Conservation (phyloP, 345 rosid species). For the Turritis glabra region DNA sequence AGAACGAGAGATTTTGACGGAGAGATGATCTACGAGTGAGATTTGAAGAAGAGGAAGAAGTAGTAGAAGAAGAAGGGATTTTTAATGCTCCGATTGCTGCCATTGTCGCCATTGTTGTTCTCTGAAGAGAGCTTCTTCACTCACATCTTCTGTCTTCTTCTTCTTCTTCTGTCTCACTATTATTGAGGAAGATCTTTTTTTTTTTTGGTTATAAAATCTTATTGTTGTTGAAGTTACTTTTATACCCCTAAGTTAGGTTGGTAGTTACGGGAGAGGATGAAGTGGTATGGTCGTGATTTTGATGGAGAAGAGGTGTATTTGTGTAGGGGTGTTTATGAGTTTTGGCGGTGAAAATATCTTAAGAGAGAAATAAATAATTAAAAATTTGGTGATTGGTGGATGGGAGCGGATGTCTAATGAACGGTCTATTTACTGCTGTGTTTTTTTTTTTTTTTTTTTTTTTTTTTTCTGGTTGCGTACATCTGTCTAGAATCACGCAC, state of each 20-base stretch:
- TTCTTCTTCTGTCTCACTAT: constrained; percentile 16
- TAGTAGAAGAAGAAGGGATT: constrained; percentile 35
- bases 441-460: background rate
- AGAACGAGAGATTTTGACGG: constrained; percentile 47
- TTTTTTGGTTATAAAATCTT: background rate
- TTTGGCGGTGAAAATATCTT: constrained; percentile 34
- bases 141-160: background rate
- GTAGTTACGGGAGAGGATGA: background rate
- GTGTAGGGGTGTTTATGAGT: background rate
- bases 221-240: background rate
- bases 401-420: constrained; percentile 24
- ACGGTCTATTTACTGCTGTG: constrained; percentile 24
- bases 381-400: constrained; percentile 15
- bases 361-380: background rate
- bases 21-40: constrained; percentile 11
- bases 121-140: background rate
- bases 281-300: background rate
- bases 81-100: constrained; percentile 55
- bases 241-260: background rate
- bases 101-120: constrained; percentile 56
- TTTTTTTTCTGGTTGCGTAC: background rate
- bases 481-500: constrained; percentile 19
- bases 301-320: background rate
- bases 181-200: constrained; percentile 10
- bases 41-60: constrained; percentile 29